These are phyloP conservation scores for Pseudodiploospora longispora DNA, from an alignment of 2,329 filamentous ascomycete species.

Conservation along the genomic window DNA sequence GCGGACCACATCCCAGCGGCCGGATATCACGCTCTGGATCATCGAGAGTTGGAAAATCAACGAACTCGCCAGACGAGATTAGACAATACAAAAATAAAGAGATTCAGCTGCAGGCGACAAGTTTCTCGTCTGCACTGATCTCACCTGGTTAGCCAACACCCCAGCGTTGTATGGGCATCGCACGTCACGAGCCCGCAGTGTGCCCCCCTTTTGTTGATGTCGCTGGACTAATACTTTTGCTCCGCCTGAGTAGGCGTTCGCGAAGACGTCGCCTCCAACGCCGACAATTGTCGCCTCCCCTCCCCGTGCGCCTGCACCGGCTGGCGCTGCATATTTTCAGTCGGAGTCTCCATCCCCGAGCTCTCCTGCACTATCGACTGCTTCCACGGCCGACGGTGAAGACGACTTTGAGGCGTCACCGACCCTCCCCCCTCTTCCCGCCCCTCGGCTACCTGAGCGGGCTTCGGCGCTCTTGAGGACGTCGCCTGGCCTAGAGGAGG, in stretches of 20 bases:
- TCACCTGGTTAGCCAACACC: slow-evolving; percentile 38
- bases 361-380: slow-evolving; percentile 53
- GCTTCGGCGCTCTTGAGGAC: slow-evolving; percentile 47
- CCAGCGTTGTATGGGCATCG: slow-evolving; percentile 1
- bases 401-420: slow-evolving; percentile 48
- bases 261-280: slow-evolving; percentile 50
- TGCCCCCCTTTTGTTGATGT: too few relatives aligned
- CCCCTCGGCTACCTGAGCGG: slow-evolving; percentile 49
- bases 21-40: slow-evolving; percentile 2
- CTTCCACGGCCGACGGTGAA: slow-evolving; percentile 52
- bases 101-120: slow-evolving; percentile 53
- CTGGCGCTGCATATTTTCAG: slow-evolving; percentile 36
- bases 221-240: not conserved
- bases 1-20: slow-evolving; percentile 18
- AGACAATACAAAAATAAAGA: slow-evolving; percentile 21
- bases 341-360: slow-evolving; percentile 30
- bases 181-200: too few relatives aligned
- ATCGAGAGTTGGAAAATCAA: slow-evolving; percentile 11
- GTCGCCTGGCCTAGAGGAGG: slow-evolving; percentile 27
- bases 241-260: slow-evolving; percentile 24
- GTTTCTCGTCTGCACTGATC: slow-evolving; percentile 55
- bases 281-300: slow-evolving; percentile 40
- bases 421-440: slow-evolving; percentile 48
- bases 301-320: slow-evolving; percentile 56
- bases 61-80: slow-evolving; percentile 17